These are phyloP conservation scores for Parathielavia appendiculata DNA, from an alignment of 495 filamentous ascomycete species.

Conservation along the genomic window DNA sequence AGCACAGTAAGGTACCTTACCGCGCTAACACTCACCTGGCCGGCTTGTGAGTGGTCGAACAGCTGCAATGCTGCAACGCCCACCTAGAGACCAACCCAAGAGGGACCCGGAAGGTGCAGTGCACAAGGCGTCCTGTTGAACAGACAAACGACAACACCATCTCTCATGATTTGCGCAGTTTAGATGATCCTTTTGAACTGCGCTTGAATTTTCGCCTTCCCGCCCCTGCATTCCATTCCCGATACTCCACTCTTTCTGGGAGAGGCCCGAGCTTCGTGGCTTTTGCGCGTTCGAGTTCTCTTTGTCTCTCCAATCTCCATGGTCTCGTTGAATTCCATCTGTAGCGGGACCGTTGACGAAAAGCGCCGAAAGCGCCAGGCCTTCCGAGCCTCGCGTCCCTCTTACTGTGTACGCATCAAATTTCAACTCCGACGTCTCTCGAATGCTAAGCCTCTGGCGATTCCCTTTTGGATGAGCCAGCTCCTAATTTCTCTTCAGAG, in stretches of 20 bases:
- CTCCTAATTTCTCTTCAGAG: too few relatives aligned
- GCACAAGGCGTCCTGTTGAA: conserved; percentile 5
- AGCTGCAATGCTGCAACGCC: conserved; percentile 26
- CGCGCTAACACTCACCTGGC: conserved; percentile 16
- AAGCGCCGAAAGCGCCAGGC: conserved; percentile 1
- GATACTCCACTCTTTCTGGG: not conserved
- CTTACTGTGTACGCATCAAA: not conserved
- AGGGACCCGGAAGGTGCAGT: not conserved
- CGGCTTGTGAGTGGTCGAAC: conserved; percentile 21
- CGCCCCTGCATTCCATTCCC: conserved; percentile 14
- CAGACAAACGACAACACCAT: conserved; percentile 15
- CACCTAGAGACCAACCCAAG: conserved; percentile 15
- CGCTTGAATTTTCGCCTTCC: not conserved
- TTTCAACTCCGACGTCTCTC: not conserved
- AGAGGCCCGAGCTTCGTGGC: not conserved
- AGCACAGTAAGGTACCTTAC: conserved; percentile 16
- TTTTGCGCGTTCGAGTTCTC: not conserved
- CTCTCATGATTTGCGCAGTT: conserved; percentile 8
- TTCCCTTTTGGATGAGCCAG: too few relatives aligned
- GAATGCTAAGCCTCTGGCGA: conserved; percentile 1
- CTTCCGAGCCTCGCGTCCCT: too few relatives aligned
- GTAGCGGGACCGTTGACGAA: conserved; percentile 8
- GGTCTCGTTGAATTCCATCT: too few relatives aligned
- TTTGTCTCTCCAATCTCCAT: conserved; percentile 8
- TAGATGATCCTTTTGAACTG: not conserved